phyloP scores from a whole-genome alignment of 2,329 filamentous ascomycete genomes.

The Aspergillus sp. region DNA sequence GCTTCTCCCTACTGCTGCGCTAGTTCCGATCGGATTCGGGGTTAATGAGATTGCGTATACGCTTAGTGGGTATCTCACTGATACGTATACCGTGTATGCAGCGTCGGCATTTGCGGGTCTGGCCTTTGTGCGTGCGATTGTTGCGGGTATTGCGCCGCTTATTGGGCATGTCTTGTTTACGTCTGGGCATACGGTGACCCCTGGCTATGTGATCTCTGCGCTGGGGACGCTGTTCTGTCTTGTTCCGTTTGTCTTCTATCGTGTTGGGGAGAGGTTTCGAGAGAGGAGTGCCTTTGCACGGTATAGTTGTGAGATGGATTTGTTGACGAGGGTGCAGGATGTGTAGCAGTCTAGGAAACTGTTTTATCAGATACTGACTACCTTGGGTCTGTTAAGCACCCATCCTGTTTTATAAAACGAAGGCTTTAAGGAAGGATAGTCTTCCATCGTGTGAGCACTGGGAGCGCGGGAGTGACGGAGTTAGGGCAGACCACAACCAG shows the following conservation, averaged over 20 bases:
- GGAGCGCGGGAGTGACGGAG: too few relatives aligned
- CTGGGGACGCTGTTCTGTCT: slow-evolving; percentile 18
- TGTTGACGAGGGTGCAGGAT: not conserved
- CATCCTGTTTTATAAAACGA: too few relatives aligned
- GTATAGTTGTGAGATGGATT: slow-evolving; percentile 29
- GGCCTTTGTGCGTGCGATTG: slow-evolving; percentile 8
- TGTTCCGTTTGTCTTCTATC: slow-evolving; percentile 14
- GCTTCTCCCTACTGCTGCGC: slow-evolving; percentile 3
- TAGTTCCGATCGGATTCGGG: slow-evolving; percentile 14
- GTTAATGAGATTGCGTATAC: slow-evolving; percentile 15
- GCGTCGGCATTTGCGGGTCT: slow-evolving; percentile 16
- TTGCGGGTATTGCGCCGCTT: slow-evolving; percentile 14
- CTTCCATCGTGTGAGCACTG: too few relatives aligned
- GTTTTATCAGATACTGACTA: too few relatives aligned
- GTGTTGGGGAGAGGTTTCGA: slow-evolving; percentile 14
- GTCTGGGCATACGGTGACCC: slow-evolving; percentile 6
- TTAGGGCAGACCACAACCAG: too few relatives aligned
- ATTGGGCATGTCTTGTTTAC: slow-evolving; percentile 10
- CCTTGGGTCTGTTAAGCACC: too few relatives aligned
- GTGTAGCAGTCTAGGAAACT: too few relatives aligned
- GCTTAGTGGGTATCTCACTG: slow-evolving; percentile 15
- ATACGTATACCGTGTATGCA: slow-evolving; percentile 20
- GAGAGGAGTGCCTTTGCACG: slow-evolving; percentile 15
- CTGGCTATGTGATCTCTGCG: slow-evolving; percentile 13
- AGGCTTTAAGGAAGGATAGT: too few relatives aligned